Evolutionary conservation across 805 yeast species (phyloP), one percentile per base, ranked within the genome.

Genomic region (Groenewaldozyma salmanticensis): DNA sequence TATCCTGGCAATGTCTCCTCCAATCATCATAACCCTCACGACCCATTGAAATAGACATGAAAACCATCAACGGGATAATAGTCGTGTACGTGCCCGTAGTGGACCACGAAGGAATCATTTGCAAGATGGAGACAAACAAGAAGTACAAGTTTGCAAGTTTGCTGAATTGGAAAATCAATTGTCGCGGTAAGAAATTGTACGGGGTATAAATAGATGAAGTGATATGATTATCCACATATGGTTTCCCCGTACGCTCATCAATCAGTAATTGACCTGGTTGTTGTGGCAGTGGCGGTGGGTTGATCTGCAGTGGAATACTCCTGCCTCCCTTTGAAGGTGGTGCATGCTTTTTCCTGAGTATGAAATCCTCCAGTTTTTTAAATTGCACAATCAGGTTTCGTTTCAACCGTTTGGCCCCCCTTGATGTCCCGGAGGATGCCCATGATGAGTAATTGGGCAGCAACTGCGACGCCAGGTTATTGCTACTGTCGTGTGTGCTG

Each of bases 61-160:
- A 92, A 4, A 92, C 72, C 60, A 79, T 65, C 43, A 92, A 67
- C 1, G 98, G 97, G 32, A 88, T 71, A 52, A 92, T 90, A 1
- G 98, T 92, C 3, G 97, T 92, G 57, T 77, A 86, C 9, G 87
- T 81, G 45, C 97, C 98, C 0, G 98, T 92, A 4, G 98, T 86
- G 1, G 96, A 85, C 96, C 96, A 92, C 2, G 87, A 76, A 0
- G 98, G 97, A 37, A 92, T 80, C 88, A 90, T 79, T 58, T 92
- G 98, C 67, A 92, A 67, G 46, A 92, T 81, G 2, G 97, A 88
- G 15, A 92, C 92, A 2, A 78, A 69, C 72, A 92, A 64, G 62
- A 92, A 92, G 60, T 92, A 53, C 46, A 88, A 69, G 57, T 92
- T 92, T 21, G 98, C 98, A 35, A 92, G 54, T 57, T 86, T 90